These are phyloP conservation scores for Fusarium ramigenum DNA, from an alignment of 2,329 filamentous ascomycete species.

Conservation along the genomic window DNA sequence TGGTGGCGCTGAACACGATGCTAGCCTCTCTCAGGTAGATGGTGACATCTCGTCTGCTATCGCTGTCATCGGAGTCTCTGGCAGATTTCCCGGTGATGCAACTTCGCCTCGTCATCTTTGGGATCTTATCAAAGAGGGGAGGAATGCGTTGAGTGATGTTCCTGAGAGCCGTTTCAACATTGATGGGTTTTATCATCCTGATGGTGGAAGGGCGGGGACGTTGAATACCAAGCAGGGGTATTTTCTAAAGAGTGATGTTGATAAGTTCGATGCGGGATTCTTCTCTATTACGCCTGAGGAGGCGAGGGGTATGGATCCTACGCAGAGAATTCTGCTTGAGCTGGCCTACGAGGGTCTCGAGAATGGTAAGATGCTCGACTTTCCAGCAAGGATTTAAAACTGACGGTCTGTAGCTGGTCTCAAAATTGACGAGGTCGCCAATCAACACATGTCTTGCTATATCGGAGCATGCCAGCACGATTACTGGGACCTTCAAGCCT, in stretches of 20 bases:
- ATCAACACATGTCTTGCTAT: slow-evolving; percentile 4
- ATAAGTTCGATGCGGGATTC: neutral
- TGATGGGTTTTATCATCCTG: neutral
- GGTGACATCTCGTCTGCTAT: neutral
- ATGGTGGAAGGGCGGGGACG: neutral
- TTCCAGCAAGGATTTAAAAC: accelerated
- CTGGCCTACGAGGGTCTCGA: neutral
- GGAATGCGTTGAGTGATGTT: neutral
- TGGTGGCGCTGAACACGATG: neutral
- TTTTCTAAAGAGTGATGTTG: neutral
- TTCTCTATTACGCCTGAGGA: neutral
- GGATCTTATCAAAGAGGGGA: neutral
- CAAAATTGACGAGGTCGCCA: neutral
- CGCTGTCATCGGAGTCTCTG: slow-evolving; percentile 2
- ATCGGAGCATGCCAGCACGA: slow-evolving; percentile 6
- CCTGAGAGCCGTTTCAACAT: neutral
- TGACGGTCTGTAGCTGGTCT: neutral
- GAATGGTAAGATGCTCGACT: neutral
- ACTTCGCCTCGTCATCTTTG: slow-evolving; percentile 2
- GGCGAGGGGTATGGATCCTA: slow-evolving; percentile 3
- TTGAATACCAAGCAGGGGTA: neutral
- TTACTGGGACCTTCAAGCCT: slow-evolving; percentile 7
- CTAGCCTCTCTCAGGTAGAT: neutral
- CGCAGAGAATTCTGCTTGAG: neutral
- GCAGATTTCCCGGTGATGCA: neutral